Base-by-base conservation (phyloP, 345 rosid species). In the Rhodamnia argentea region DNA sequence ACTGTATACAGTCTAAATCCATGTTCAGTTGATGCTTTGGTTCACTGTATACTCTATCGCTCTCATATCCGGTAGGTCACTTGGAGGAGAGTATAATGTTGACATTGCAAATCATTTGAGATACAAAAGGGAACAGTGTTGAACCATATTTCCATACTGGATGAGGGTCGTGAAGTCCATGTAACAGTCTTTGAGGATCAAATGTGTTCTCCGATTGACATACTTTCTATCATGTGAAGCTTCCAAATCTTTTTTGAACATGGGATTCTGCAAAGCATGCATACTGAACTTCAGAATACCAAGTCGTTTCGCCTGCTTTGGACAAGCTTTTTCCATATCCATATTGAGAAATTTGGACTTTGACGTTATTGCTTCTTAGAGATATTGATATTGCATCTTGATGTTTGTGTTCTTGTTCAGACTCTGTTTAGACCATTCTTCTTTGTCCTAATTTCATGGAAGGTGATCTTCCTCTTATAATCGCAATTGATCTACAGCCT, bases 401-500 rank as follows among this genome's bases (percentile, higher is more conserved):
- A n/a, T 70, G 16, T n/a, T 11, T 37, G 44, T 70, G 32, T 70
- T 37, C 78, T 70, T 70, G 32, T 22, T 37, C 44, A 70, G 78
- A 13, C 44, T 70, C 78, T 70, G 78, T 70, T 70, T 13, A 70
- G 32, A 70, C 7, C 78, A 70, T 27, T 70, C 10, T 18, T 70
- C 78, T 13, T 70, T 27, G 78, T 27, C 78, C 44, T 27, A n/a
- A 85, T 85, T 87, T 92, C 90, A 97, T 97, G 90, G 93, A 93
- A 54, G 87, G 86, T 87, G 93, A 92, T 87, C 92, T 87, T 86
- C 98, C 98, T 60, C 98, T 97, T 85, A 96, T 97, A 54, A 98
- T 97, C 82, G 99, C 99, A 64, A 95, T 96, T 74, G 99, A 95
- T 90, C 92, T 97, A 89, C 98, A 96, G 90, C 99, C 99, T 29